Evolutionary conservation across 2,329 filamentous ascomycete genomes (phyloP).

Genomic region (Pseudogymnoascus sp.): DNA sequence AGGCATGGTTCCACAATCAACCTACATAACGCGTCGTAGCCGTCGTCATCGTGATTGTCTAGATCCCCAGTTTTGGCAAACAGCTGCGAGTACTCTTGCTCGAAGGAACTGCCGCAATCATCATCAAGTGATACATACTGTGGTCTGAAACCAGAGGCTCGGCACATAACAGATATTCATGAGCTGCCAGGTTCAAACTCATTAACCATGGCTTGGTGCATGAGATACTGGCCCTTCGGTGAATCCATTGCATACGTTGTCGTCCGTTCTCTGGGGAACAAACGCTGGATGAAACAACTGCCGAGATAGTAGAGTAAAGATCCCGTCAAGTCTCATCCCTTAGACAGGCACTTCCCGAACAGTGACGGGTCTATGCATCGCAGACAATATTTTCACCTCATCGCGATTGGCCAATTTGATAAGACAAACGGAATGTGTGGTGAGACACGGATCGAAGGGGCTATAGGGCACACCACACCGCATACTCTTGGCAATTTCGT

Average conservation of each 20-base stretch:
- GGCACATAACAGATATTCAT: slow-evolving; percentile 13
- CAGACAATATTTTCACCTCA: not conserved
- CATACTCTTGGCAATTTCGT: not conserved
- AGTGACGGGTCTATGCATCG: not conserved
- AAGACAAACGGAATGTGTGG: slow-evolving; percentile 3
- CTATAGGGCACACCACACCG: not conserved
- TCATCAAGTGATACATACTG: slow-evolving; percentile 13
- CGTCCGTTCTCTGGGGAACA: not conserved
- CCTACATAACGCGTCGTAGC: slow-evolving; percentile 13
- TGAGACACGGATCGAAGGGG: not conserved
- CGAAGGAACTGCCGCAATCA: slow-evolving; percentile 12
- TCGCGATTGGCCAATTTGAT: not conserved
- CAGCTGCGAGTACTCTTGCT: slow-evolving; percentile 13
- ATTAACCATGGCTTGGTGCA: slow-evolving; percentile 12
- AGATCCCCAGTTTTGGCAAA: slow-evolving; percentile 12
- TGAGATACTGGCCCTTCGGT: slow-evolving; percentile 8
- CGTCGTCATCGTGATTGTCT: slow-evolving; percentile 15
- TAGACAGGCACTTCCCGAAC: not conserved
- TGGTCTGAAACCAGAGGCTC: slow-evolving; percentile 14
- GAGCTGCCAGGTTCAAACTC: slow-evolving; percentile 12
- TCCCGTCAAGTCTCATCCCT: not conserved
- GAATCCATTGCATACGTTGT: slow-evolving; percentile 9
- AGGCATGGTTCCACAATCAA: slow-evolving; percentile 16
- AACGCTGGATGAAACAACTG: not conserved
- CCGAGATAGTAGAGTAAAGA: not conserved